Base-by-base conservation (phyloP, 495 filamentous ascomycete genomes). In the Jackrogersella minutella region DNA sequence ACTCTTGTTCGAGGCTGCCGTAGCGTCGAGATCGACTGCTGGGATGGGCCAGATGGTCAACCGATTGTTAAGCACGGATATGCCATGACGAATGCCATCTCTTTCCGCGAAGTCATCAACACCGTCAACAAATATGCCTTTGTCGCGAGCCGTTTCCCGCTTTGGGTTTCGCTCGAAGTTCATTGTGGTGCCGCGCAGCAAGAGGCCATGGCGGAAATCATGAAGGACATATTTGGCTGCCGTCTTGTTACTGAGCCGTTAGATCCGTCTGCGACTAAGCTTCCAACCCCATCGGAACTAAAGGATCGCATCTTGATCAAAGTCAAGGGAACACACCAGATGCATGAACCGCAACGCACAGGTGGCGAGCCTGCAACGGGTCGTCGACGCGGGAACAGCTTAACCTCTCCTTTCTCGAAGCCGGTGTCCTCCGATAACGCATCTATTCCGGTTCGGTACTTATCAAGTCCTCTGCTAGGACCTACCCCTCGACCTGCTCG, bases 11-110 rank as follows among this genome's bases (percentile, higher is more conserved):
- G 88, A 46, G 93, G 93, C 37, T 99, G 95, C 73, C 90, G 95
- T 54, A 97, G 95, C 75, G 87, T 99, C 47, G 95, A 99, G 77
- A 91, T 99, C 41, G 95, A 99, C 78, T 97, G 94, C 75, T 98
- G 95, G 95, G 92, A 99, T 79, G 95, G 95, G 11, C 80, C 84
- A 24, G 90, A 96, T 69, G 91, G 90, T 30, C 86, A 90, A 61
- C 95, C 95, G 5, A 85, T 92, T 52, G 95, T 99, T 24, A 90
- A 87, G 62, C 95, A 99, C 70, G 95, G 95, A 10, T 86, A 85
- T n/a, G 96, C 93, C 10, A 83, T 93, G 76, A 97, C 94, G 5
- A 93, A 85, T 21, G 87, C 89, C 65, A 90, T 98, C 44, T 84
- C 90, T 2, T 97, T 99, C 74, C 81, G 85, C 16, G 93, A 97